Percentiles rank a stretch among this genome's conserved stretches.
These are phyloP conservation scores for Murraya koenigii DNA, from an alignment of 345 rosid genomes.

Conservation along the genomic window DNA sequence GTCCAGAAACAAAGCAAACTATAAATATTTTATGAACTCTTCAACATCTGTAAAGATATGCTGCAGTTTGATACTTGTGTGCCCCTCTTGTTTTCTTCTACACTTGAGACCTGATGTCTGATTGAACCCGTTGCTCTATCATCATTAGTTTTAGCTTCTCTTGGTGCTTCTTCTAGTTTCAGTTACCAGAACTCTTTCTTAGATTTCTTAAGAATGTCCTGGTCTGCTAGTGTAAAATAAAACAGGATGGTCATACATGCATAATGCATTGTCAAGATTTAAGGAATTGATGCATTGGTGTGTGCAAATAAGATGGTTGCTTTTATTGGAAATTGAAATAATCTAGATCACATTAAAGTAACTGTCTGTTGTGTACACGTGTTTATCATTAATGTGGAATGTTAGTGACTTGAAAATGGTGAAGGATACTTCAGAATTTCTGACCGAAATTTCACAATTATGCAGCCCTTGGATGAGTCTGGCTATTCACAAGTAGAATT, in stretches of 20 bases:
- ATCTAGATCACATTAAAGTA: too few relatives aligned
- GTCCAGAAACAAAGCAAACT: not conserved
- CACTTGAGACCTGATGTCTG: not conserved
- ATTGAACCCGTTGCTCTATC: not conserved
- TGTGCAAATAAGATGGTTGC: not conserved
- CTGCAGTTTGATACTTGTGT: not conserved
- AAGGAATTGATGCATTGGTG: not conserved
- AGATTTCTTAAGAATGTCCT: not conserved
- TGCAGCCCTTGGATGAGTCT: slow-evolving; percentile 56
- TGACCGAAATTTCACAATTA: not conserved
- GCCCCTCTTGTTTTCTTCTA: not conserved
- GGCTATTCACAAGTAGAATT: slow-evolving; percentile 63
- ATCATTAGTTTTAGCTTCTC: not conserved
- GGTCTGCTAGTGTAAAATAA: not conserved
- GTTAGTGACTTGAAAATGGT: not conserved
- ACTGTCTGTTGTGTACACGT: too few relatives aligned
- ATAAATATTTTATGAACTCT: not conserved
- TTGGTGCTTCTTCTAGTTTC: not conserved
- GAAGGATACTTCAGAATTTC: not conserved
- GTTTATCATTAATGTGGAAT: not conserved
- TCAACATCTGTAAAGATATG: not conserved
- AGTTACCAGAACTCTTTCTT: not conserved
- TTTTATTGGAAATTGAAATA: not conserved
- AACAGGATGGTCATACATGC: not conserved
- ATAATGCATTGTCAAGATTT: not conserved